Base-by-base conservation (phyloP, 495 filamentous ascomycete species). In the Neurospora sp. region DNA sequence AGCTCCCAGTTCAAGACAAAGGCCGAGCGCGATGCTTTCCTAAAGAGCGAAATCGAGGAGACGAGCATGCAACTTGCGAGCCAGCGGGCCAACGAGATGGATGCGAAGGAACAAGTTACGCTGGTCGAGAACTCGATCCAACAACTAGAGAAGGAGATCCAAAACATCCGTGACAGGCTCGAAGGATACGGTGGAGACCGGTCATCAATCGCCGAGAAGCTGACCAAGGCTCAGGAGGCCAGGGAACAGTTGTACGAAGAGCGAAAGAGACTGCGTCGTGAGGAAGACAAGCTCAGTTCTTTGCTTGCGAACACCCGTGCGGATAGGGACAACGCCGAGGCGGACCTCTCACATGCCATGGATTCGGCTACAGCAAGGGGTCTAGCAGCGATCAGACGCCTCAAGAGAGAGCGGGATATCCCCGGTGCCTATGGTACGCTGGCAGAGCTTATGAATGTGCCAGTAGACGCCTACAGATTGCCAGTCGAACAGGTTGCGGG, bases 401-500 rank as follows among this genome's bases (percentile, higher is more conserved):
- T 98, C 78, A 93, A 94, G 80, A 86, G 87, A 20, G 88, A 94
- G 74, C 82, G 91, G 74, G 88, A 92, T 68, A 86, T 98, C 12
- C 86, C 91, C 2, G 96, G 96, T n/a, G 92, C 94, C 18, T 96
- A 97, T 76, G 96, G 96, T 74, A 97, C 94, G 3, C 78, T 99
- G 12, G 94, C 94, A 18, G 96, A 99, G 79, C 88, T 99, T 9
- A 87, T 98, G 77, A 89, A 92, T 37, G 94, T 97, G 46, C 85
- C 76, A 44, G 76, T 85, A 69, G 93, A 97, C n/a, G 88, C 88
- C 69, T 98, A 96, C 80, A 89, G 93, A 42, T 91, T 93, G 48
- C 93, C 96, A 5, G 92, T 97, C 18, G 96, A 99, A 79, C 92
- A 96, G 42, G 96, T 94, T 5, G 96, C 94, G 10, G 96, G 96